Evolutionary conservation across 371 early-diverging fungal genomes (phyloP).

Genomic region (Mortierella sp.): DNA sequence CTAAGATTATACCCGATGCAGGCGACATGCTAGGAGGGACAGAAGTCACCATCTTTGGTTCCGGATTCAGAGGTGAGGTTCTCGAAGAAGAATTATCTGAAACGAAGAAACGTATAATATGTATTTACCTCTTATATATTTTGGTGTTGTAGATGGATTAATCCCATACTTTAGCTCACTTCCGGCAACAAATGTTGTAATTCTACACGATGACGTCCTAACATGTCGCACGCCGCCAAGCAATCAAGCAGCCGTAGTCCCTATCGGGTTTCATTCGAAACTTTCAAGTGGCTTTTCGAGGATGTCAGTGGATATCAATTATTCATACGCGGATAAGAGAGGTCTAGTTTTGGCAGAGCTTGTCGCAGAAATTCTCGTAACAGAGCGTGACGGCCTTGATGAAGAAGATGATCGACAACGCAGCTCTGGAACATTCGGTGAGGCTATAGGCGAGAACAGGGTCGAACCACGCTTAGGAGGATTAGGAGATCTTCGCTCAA

Average conservation of each 20-base stretch:
- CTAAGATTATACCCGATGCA: slow-evolving; percentile 42
- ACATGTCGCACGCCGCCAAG: slow-evolving; percentile 46
- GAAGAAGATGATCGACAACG: slow-evolving; percentile 23
- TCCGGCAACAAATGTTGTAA: slow-evolving; percentile 37
- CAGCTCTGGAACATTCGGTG: slow-evolving; percentile 11
- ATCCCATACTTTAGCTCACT: slow-evolving; percentile 43
- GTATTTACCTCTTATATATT: neutral
- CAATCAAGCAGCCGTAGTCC: slow-evolving; percentile 28
- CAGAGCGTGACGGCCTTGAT: slow-evolving; percentile 34
- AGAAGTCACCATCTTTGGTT: slow-evolving; percentile 51
- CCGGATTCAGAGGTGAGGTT: slow-evolving; percentile 46
- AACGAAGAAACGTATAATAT: neutral
- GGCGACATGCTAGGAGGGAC: slow-evolving; percentile 56
- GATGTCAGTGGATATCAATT: slow-evolving; percentile 18
- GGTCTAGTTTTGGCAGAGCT: slow-evolving; percentile 48
- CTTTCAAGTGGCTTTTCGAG: slow-evolving; percentile 5
- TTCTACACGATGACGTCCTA: slow-evolving; percentile 44
- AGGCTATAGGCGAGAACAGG: neutral
- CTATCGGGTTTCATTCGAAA: slow-evolving; percentile 37
- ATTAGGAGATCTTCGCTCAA: slow-evolving; percentile 47
- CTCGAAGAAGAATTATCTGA: neutral
- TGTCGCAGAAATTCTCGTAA: slow-evolving; percentile 45
- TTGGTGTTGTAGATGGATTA: slow-evolving; percentile 21
- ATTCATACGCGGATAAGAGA: slow-evolving; percentile 51
- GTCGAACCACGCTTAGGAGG: slow-evolving; percentile 41